Base-by-base conservation (phyloP, 805 yeast genomes). In the Candida verbasci region DNA sequence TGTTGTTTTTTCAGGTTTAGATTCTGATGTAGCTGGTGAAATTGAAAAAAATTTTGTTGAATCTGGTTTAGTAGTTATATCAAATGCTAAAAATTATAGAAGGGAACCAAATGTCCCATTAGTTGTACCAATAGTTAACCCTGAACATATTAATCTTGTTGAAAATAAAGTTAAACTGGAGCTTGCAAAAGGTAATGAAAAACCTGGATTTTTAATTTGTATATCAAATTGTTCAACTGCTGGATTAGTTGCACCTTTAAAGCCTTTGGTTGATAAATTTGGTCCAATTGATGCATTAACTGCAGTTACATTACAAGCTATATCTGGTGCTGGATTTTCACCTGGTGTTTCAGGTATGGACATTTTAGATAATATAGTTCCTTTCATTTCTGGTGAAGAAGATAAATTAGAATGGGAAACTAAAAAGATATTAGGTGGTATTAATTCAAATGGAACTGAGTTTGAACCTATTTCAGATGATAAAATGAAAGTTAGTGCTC, bases 381-480 rank as follows among this genome's bases (percentile, higher is more conserved):
- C 98, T 28, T 93, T 70, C 73, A 93, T 93, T 55, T 72, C 88
- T 46, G 97, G 97, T 31, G 98, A 93, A 66, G 98, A 93, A 68
- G 98, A 93, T 50, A 93, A 93, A 68, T 86, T 93, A 51, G 98
- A 93, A 66, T 88, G 95, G 94, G 98, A 93, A 70, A 88, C 97
- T 37, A 85, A 86, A 58, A 93, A 93, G 70, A 93, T 93, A 47
- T 73, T 93, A 52, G 97, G 96, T 45, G 56, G 68, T 37, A 51
- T 80, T 24, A 71, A 78, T 37, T 53, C 53, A 1, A 72, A 63
- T 24, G 80, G 78, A 29, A 60, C 64, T 31, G 77, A 76, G 16
- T 76, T 86, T 47, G 69, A 70, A 11, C 63, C 78, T 24, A 65
- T 85, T 40, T 60, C 78, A 4, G 80, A 78, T 34, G 80, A 80